Evolutionary conservation across 2,329 filamentous ascomycete species (phyloP).

Genomic region (Phaeosphaeriaceae sp.): DNA sequence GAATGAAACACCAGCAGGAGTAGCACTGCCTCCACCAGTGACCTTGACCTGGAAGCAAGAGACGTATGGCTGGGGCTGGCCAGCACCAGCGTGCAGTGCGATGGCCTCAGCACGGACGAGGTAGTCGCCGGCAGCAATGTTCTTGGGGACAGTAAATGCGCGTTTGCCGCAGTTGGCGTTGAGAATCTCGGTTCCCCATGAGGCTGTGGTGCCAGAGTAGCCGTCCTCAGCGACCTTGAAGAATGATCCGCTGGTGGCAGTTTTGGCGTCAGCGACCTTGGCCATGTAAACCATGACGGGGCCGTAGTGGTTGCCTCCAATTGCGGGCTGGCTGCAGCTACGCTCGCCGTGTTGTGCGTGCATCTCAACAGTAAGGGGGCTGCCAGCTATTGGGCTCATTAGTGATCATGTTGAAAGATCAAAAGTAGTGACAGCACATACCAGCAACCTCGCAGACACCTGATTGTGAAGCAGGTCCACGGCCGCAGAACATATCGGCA

Average conservation of each 20-base stretch:
- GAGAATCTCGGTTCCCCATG: conserved; percentile 48
- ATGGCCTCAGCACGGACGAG: conserved; percentile 45
- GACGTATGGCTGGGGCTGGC: conserved; percentile 43
- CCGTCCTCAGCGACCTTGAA: conserved; percentile 50
- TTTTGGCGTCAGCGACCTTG: conserved; percentile 45
- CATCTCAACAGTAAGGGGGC: conserved; percentile 46
- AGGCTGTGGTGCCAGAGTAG: conserved; percentile 43
- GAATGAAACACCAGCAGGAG: conserved; percentile 41
- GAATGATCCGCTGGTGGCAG: conserved; percentile 38
- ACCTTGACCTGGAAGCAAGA: conserved; percentile 49
- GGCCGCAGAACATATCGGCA: conserved; percentile 47
- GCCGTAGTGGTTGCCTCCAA: conserved; percentile 49
- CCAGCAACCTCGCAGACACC: conserved; percentile 45
- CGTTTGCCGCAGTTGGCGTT: conserved; percentile 49
- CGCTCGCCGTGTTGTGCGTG: conserved; percentile 45
- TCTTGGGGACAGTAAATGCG: conserved; percentile 45
- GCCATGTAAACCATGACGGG: conserved; percentile 49
- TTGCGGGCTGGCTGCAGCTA: conserved; percentile 40
- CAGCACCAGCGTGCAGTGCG: conserved; percentile 43
- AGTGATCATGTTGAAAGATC: conserved; percentile 8
- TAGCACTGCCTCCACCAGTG: conserved; percentile 42
- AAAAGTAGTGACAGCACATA: conserved; percentile 15
- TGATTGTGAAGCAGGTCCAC: conserved; percentile 30
- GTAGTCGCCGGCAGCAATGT: conserved; percentile 41
- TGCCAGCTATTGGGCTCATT: conserved; percentile 33